Evolutionary conservation across 2,329 filamentous ascomycete species (phyloP), one percentile per base, ranked within the genome.

Genomic region (Scorias spongiosa): DNA sequence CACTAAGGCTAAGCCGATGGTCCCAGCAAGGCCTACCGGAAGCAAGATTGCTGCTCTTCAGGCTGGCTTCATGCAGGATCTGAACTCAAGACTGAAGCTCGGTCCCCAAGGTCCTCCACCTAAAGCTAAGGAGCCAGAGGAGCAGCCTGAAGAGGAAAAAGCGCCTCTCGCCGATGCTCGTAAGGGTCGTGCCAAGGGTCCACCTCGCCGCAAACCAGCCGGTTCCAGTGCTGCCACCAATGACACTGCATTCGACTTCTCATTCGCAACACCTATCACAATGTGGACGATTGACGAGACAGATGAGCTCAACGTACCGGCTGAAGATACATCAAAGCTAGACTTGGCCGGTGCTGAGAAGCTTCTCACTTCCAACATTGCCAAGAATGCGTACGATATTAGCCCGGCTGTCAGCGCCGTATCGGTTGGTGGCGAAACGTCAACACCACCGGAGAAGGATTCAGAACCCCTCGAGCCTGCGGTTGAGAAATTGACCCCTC

Each of bases 31-130:
- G 39, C 84, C 87, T 2, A 72, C 74, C 38, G 84, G 84, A 9
- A 76, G 78, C 54, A 96, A 96, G 68, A 93, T 98, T 59, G 86
- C 88, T 12, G 83, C 85, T 18, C 68, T 98, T 29, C 87, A 93
- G 63, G 84, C 84, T 32, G 86, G 84, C 2, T 96, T 98, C 63
- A 78, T 98, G 73, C 87, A 80, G 39, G 89, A 96, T 57, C 68
- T 98, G 37, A 94, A 96, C 63, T 88, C 86, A 54, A 82, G 87
- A 41, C 70, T 98, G 26, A 81, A 86, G 57, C 66, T 93, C 30
- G 91, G 91, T 1, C 89, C 88, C n/a, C 80, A 84, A 53, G 76
- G 72, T 9, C 55, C 56, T 39, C 75, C 79, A 1, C 49, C 54
- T 2, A 88, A 86, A 67, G 81, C 84, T 51, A 80, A 84, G 56